Conservation (phyloP, 2,329 filamentous ascomycete species). For the Aspergillus terreus region DNA sequence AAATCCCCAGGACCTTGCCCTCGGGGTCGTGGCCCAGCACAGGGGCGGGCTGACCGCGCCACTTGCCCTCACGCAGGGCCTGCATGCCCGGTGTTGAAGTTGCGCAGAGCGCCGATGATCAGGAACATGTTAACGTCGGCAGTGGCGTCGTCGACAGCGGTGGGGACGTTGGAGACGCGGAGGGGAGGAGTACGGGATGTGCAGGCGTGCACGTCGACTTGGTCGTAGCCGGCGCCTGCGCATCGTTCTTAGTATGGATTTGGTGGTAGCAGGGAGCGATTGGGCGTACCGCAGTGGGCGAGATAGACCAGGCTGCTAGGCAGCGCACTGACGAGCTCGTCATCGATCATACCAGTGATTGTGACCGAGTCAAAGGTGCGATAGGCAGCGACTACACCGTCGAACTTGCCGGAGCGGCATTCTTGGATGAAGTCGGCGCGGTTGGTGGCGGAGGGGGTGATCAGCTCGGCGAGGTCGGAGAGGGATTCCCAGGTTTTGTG, state of each 20-base stretch:
- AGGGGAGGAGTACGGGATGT: constrained; percentile 57
- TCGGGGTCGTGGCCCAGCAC: constrained; percentile 71
- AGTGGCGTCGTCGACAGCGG: constrained; percentile 75
- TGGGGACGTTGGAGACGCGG: constrained; percentile 76
- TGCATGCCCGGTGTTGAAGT: constrained; percentile 66
- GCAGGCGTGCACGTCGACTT: constrained; percentile 71
- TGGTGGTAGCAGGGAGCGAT: neutral
- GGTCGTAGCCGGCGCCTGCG: constrained; percentile 77
- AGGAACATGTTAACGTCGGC: constrained; percentile 79
- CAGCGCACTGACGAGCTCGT: constrained; percentile 59
- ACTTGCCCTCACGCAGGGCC: constrained; percentile 62
- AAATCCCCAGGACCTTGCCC: constrained; percentile 73
- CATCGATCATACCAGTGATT: constrained; percentile 67
- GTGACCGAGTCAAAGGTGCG: constrained; percentile 64
- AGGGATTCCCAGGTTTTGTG: constrained; percentile 63
- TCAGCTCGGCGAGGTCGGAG: constrained; percentile 59
- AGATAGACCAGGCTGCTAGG: constrained; percentile 38
- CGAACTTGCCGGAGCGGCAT: constrained; percentile 61
- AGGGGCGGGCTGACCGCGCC: constrained; percentile 56
- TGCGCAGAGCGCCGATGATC: constrained; percentile 73
- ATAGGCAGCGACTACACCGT: constrained; percentile 63
- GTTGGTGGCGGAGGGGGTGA: constrained; percentile 58
- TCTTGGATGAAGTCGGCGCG: constrained; percentile 67
- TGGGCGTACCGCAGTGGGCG: constrained; percentile 36
- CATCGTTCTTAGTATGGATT: neutral